Evolutionary conservation across 2,329 filamentous ascomycete species (phyloP), one percentile per base, ranked within the genome.

Genomic region (Penicillium sp.): DNA sequence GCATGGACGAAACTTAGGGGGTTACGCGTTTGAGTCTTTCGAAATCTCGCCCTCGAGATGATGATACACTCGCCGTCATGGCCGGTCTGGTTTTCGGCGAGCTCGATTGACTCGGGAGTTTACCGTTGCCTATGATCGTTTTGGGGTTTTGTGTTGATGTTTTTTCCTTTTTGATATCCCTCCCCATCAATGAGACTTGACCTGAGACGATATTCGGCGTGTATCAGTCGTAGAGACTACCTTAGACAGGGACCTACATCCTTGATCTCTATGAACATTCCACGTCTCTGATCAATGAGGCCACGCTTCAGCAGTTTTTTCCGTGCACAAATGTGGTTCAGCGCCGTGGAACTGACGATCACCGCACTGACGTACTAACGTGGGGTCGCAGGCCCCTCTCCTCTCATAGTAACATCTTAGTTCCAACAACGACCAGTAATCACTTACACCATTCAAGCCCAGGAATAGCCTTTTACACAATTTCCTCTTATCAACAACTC

Each of bases 121-220:
- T 42, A 60, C 54, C 52, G 31, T 47, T 52, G 8, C 25, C 42
- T 45, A 45, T 39, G 35, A 52, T 58, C 57, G 54, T 54, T 54
- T 62, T 39, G 14, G 7, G 20, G 31, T 22, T 35, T 59, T 59
- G 51, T 52, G 51, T 60, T 62, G 55, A 60, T 68, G 59, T 69
- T 59, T 61, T 57, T 59, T 49, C 59, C 22, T 51, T 59, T 66
- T 61, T 65, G 66, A 66, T 68, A 67, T 68, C 65, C 66, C 62
- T 68, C 65, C 66, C 62, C 60, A 62, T 67, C 64, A 68, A 68
- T 67, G 57, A 68, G 63, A 68, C 63, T 67, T 63, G 61, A 63
- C 54, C 57, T 59, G 60, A 61, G 58, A 64, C 52, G 35, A 61
- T 55, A 41, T 58, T 25, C 35, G 22, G 7, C n/a, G 34, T 55